Percentiles rank a stretch among this genome's conserved stretches.
phyloP scores from a whole-genome alignment of 768 basidiomycete genomes.

The Ephemerocybe angulata region DNA sequence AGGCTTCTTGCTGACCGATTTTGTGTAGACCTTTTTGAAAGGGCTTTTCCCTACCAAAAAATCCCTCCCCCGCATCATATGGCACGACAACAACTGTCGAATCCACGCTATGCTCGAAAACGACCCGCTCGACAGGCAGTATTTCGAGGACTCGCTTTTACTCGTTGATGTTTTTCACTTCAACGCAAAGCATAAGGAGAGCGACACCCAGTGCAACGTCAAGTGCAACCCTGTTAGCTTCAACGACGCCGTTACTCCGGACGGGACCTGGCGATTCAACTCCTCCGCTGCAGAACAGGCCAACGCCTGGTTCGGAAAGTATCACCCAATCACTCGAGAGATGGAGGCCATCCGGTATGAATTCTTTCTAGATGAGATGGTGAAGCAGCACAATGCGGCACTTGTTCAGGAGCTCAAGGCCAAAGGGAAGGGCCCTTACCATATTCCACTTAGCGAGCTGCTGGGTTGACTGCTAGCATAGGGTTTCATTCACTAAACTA shows the following conservation, averaged over 20 bases:
- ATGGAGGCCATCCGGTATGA: constrained; percentile 26
- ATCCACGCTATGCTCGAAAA: constrained; percentile 18
- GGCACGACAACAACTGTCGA: constrained; percentile 25
- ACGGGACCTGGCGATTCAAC: constrained; percentile 21
- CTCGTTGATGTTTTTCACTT: constrained; percentile 26
- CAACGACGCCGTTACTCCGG: constrained; percentile 14
- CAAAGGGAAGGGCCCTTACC: not conserved
- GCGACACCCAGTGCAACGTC: not conserved
- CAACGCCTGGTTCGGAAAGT: constrained; percentile 26
- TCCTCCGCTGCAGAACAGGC: constrained; percentile 23
- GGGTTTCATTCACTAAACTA: too few relatives aligned
- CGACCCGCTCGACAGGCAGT: constrained; percentile 5
- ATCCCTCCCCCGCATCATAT: constrained; percentile 22
- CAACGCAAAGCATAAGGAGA: constrained; percentile 11
- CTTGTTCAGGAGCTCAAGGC: not conserved
- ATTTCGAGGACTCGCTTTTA: constrained; percentile 20
- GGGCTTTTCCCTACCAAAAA: constrained; percentile 18
- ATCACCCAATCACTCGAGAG: constrained; percentile 25
- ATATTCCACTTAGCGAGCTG: not conserved
- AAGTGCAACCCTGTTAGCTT: constrained; percentile 11
- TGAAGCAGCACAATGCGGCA: constrained; percentile 19
- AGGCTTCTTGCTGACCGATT: not conserved
- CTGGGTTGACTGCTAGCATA: too few relatives aligned
- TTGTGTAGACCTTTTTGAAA: constrained; percentile 20
- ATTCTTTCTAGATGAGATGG: constrained; percentile 38